Base-by-base conservation (phyloP, 164 flowering plant species). In the Liquidambar formosana region DNA sequence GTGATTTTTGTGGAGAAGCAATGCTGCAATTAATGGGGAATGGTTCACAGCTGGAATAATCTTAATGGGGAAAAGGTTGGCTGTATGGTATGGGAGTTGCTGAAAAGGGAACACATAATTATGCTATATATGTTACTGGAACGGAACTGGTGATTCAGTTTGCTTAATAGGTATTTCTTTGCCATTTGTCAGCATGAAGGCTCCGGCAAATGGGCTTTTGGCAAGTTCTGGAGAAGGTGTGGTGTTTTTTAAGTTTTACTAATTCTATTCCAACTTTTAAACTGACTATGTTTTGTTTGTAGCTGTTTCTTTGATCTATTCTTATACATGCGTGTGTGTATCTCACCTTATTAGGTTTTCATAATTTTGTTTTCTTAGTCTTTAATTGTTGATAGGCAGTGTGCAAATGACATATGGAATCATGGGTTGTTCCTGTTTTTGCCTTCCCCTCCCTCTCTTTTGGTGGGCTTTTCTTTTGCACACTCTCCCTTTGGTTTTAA, bases 191-290 rank as follows among this genome's bases (percentile, higher is more conserved):
- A 73, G 26, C 73, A 93, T 91, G 98, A 94, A 90, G 81, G 87
- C 81, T 80, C 96, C 95, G 19, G 48, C 89, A 26, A 88, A 86
- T 77, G 94, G 89, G n/a, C 77, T 75, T 71, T 51, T 80, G 64
- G 69, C 91, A 22, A 85, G 70, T 84, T 74, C 89, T 26, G 86
- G 74, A 27, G 96, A 91, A 86, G 98, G 98, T 84, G 22, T 57
- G 44, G 28, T 56, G 10, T 54, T 33, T 54, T 33, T 33, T 33
- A 33, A 33, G 6, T 33, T 33, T 33, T 6, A 33, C 41, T 33
- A 33, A 33, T 33, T 33, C 41, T 2, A 33, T 33, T 33, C 6
- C 41, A 33, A 2, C 41, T 33, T 33, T 33, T 33, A 2, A 33
- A 33, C 41, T 33, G 6, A 33, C 41, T 33, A 33, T 33, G 41